phyloP scores from a whole-genome alignment of 371 early-diverging fungal genomes.

The Smittium mucronatum region DNA sequence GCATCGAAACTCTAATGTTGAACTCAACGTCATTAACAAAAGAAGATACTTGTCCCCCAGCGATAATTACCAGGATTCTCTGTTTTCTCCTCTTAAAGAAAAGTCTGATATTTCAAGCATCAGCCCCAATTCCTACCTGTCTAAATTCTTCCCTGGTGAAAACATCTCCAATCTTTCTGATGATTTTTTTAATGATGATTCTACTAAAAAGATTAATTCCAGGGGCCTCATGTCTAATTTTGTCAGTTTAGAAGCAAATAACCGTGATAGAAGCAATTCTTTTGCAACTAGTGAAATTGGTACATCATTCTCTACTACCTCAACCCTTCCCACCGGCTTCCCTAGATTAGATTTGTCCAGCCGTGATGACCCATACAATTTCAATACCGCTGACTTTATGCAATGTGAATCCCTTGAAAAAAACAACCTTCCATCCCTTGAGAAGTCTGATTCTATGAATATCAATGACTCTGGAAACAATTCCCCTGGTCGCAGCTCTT shows the following conservation, averaged over 20 bases:
- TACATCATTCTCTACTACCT: constrained; percentile 8
- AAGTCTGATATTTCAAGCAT: neutral
- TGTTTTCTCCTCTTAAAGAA: neutral
- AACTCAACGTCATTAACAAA: constrained; percentile 27
- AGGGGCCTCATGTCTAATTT: neutral
- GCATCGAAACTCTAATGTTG: constrained; percentile 28
- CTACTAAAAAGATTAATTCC: neutral
- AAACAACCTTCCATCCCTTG: neutral
- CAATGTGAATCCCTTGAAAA: neutral
- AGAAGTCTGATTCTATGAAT: neutral
- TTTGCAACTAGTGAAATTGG: constrained; percentile 9
- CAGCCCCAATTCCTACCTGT: neutral
- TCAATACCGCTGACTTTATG: constrained; percentile 1
- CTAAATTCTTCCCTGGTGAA: neutral
- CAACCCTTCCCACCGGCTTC: neutral
- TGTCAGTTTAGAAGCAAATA: neutral
- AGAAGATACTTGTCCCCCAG: constrained; percentile 23
- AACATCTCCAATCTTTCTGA: neutral
- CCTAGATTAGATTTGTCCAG: neutral
- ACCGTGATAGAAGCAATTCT: neutral
- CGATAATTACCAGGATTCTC: constrained; percentile 12
- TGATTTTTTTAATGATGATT: neutral
- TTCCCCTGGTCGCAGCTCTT: constrained; percentile 13
- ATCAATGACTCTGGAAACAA: constrained; percentile 1
- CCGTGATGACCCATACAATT: neutral